Percentiles rank a stretch among this genome's conserved stretches.
Conservation (phyloP, 1,284 basidiomycete species). For the Sparassis latifolia region DNA sequence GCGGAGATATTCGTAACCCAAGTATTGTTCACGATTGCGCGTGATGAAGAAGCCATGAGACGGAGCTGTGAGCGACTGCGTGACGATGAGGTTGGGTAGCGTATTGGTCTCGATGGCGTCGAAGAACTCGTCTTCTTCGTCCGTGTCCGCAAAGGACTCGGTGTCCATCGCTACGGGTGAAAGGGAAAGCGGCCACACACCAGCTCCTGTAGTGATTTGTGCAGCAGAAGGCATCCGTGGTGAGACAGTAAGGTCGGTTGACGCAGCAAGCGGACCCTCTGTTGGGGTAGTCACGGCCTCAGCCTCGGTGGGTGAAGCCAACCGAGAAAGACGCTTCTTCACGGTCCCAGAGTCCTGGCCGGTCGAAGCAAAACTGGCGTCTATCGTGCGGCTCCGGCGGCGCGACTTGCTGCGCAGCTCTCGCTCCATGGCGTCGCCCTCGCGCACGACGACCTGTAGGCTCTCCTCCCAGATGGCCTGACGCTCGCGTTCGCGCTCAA, state of each 20-base stretch:
- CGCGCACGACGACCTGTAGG: conserved; percentile 77
- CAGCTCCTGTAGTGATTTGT: conserved; percentile 4
- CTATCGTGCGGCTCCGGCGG: conserved; percentile 43
- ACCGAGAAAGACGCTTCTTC: conserved; percentile 6
- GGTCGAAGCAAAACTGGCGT: conserved; percentile 22
- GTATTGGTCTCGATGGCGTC: conserved; percentile 88
- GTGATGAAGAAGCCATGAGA: conserved; percentile 21
- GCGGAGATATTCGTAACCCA: conserved; percentile 69
- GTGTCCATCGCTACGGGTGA: conserved; percentile 12
- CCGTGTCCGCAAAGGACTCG: conserved; percentile 55
- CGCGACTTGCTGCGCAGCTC: conserved; percentile 65
- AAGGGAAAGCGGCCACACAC: not conserved
- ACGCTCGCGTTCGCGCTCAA: conserved; percentile 67
- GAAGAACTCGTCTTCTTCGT: conserved; percentile 96
- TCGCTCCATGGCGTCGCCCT: conserved; percentile 81
- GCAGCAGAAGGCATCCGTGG: conserved; percentile 13
- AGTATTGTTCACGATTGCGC: conserved; percentile 49
- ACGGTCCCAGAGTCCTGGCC: conserved; percentile 8
- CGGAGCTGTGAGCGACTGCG: conserved; percentile 46
- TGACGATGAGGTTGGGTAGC: conserved; percentile 69
- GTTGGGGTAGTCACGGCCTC: not conserved
- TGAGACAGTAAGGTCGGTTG: conserved; percentile 6
- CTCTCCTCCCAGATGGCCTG: conserved; percentile 91
- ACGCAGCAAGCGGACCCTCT: conserved; percentile 1
- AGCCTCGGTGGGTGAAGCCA: conserved; percentile 5